Evolutionary conservation across 441 rosid species (phyloP).

Genomic region (Theobroma grandiflorum): DNA sequence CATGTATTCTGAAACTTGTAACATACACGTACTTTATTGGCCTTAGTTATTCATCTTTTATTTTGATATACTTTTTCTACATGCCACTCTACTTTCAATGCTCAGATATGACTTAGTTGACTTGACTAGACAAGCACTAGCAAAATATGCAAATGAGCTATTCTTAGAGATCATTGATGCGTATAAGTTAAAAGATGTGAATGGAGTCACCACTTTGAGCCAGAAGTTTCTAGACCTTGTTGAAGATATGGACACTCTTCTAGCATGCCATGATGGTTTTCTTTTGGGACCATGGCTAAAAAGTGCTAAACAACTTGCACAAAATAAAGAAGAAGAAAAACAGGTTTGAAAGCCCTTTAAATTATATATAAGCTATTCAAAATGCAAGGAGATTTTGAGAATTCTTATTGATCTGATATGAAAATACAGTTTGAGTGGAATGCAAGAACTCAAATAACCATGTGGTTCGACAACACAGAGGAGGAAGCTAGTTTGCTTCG

Average conservation of each 20-base stretch:
- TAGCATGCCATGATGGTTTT: conserved; percentile 66
- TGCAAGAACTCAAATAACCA: conserved; percentile 80
- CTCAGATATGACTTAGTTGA: conserved; percentile 70
- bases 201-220: conserved; percentile 43
- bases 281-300: conserved; percentile 80
- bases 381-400: not conserved
- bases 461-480: conserved; percentile 79
- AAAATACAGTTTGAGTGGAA: conserved; percentile 74
- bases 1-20: not conserved
- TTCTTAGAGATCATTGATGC: conserved; percentile 57
- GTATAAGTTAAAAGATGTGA: conserved; percentile 45
- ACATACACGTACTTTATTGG: not conserved
- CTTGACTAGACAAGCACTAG: conserved; percentile 75
- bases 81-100: conserved; percentile 20
- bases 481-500: conserved; percentile 78
- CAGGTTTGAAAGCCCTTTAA: conserved; percentile 47
- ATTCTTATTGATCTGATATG: conserved; percentile 1
- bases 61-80: not conserved
- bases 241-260: conserved; percentile 62
- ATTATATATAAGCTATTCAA: not conserved
- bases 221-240: conserved; percentile 59
- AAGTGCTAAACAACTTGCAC: conserved; percentile 68
- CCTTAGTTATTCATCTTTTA: not conserved
- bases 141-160: conserved; percentile 67
- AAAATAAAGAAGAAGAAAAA: conserved; percentile 49